Percentiles rank a stretch among this genome's conserved stretches.
phyloP scores from a whole-genome alignment of 257 asterid genomes.

The Cynanchum wilfordii region DNA sequence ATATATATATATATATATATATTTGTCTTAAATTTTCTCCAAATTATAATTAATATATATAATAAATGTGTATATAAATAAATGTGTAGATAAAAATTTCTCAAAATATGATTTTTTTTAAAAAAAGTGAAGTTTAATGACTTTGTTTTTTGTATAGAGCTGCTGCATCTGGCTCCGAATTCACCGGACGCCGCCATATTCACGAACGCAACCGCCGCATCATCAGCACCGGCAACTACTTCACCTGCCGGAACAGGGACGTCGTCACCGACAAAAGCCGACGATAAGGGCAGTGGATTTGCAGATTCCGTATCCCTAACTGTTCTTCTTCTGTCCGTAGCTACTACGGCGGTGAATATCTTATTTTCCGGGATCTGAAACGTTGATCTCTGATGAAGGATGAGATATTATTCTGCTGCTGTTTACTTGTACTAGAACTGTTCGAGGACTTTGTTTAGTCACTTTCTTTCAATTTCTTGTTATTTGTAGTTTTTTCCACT shows the following conservation, averaged over 20 bases:
- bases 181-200: constrained; percentile 74
- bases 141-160: constrained; percentile 39
- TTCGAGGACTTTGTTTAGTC: background rate
- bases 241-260: constrained; percentile 22
- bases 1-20: no score
- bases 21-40: no score
- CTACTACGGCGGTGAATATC: constrained; percentile 11
- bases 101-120: no score
- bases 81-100: no score
- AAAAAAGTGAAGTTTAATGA: background rate
- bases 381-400: background rate
- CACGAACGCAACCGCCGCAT: constrained; percentile 25
- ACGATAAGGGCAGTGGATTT: constrained; percentile 18
- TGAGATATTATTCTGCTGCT: no score
- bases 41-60: no score
- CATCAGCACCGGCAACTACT: constrained; percentile 15
- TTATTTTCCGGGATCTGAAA: constrained; percentile 13
- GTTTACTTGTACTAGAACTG: background rate
- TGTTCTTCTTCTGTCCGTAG: constrained; percentile 15
- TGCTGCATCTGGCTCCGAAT: constrained; percentile 53
- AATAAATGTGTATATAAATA: no score
- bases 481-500: no score
- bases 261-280: constrained; percentile 24
- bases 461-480: no score
- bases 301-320: constrained; percentile 23